Evolutionary conservation across 768 basidiomycete genomes (phyloP), one percentile per base, ranked within the genome.

Genomic region (Asterophora lycoperdoides): DNA sequence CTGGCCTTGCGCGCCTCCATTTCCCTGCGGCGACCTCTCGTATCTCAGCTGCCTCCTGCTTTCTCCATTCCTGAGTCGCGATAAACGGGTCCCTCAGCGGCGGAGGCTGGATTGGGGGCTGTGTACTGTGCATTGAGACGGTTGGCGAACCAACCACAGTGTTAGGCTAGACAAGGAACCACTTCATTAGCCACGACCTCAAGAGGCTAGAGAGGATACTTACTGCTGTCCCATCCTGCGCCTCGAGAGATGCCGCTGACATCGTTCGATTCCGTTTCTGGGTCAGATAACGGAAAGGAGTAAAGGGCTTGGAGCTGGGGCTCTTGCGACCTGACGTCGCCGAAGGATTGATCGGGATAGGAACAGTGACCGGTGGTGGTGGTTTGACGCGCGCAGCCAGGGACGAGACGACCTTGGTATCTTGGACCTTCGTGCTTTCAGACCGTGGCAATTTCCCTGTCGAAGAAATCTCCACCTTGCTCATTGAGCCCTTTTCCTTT

Each of bases 221-320:
- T 64, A 90, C 89, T 41, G 84, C 83, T 46, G 86, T 88, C 32
- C 89, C 89, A 58, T 89, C 81, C 56, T 81, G 77, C 19, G 86
- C 89, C 61, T 91, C 89, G 28, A 86, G 70, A 35, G 89, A 91
- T 29, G 81, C 82, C 32, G 79, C 75, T 13, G 89, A 90, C 35
- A 90, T 70, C 6, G 84, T 82, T 28, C 83, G 79, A 61, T 83
- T 74, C 57, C 79, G 73, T 59, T 77, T 82, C 28, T 66, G 72
- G 18, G 68, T 69, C 54, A 87, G 55, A 57, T 86, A 75, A 37
- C 80, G 78, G 64, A 87, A 85, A 0, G 85, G 78, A 14, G 76
- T 76, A 56, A 83, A 81, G 17, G 80, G 71, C 45, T 73, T 77
- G 28, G 75, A 64, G 15, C 66, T 68, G 8, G 69, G 59, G 49